Base-by-base conservation (phyloP, 2,329 filamentous ascomycete genomes). In the Diaporthe citriasiana region DNA sequence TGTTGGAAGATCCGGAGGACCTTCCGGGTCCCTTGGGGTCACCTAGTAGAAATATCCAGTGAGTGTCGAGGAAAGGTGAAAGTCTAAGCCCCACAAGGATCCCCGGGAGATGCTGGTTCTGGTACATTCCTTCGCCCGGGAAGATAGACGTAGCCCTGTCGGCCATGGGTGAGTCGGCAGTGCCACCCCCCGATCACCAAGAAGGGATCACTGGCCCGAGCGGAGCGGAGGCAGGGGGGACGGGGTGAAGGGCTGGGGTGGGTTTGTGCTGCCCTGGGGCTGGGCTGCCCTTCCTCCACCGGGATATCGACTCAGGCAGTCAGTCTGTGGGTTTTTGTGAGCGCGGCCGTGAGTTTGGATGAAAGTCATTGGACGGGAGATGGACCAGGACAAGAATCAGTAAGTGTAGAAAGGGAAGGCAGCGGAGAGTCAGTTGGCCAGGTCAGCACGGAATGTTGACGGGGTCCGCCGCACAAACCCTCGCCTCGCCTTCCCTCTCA, bases 151-250 rank as follows among this genome's bases (percentile, higher is more conserved):
- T 40, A 22, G 63, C 45, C 63, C 63, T 68, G 63, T 53, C 47
- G 7, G 47, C 22, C 45, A 40, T 51, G 63, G 45, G 63, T 35
- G 10, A 50, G 63, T 17, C 45, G 30, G 60, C 45, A 50, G 45
- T 50, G 60, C 45, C 60, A 47, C n/a, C 38, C 25, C 57, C 57
- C 35, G 59, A n/a, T 13, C 17, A 33, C 63, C 30, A 51, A 30
- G 47, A 68, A 68, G 45, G 63, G 47, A 51, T 68, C 47, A 53
- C 63, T 53, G 63, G 47, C n/a, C 59, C 63, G 63, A 68, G 63
- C 47, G 63, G 63, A 68, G 63, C 63, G 63, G 63, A 68, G 47
- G 63, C 47, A 68, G 63, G 63, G 63, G 63, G 30, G 30, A 50
- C 33, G 22, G 63, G 30, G 27, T 53, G 33, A 53, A 25, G 15